phyloP scores from a whole-genome alignment of 1,284 basidiomycete genomes.

The Cutaneotrichosporon spelunceum region DNA sequence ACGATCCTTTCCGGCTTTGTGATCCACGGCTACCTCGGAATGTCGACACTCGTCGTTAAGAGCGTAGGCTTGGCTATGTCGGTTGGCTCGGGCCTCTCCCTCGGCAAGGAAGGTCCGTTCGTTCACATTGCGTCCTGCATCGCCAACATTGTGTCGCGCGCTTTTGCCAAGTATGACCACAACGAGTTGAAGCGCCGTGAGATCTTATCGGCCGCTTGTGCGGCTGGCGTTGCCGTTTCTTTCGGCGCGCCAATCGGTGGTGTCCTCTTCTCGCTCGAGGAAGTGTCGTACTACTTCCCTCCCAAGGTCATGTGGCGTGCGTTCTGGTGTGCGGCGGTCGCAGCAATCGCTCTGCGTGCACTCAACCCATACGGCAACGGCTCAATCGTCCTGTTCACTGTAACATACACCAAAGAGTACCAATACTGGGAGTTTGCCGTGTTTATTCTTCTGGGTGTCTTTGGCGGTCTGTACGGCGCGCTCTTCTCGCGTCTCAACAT shows the following conservation, averaged over 20 bases:
- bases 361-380: slow-evolving; percentile 81
- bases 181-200: slow-evolving; percentile 96
- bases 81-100: slow-evolving; percentile 81
- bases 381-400: slow-evolving; percentile 52
- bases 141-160: slow-evolving; percentile 88
- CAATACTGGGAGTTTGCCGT: slow-evolving; percentile 57
- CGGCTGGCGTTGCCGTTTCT: slow-evolving; percentile 59
- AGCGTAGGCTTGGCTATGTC: slow-evolving; percentile 81
- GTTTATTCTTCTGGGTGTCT: slow-evolving; percentile 79
- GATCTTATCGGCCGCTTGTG: slow-evolving; percentile 85
- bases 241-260: slow-evolving; percentile 92
- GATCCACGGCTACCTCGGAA: slow-evolving; percentile 94
- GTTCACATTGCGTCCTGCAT: slow-evolving; percentile 94
- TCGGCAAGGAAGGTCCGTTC: slow-evolving; percentile 93
- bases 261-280: slow-evolving; percentile 85
- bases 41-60: slow-evolving; percentile 86
- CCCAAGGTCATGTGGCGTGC: slow-evolving; percentile 89
- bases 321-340: slow-evolving; percentile 94
- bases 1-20: slow-evolving; percentile 95
- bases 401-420: slow-evolving; percentile 49
- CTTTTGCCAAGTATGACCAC: slow-evolving; percentile 81
- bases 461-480: slow-evolving; percentile 91
- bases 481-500: slow-evolving; percentile 83
- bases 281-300: slow-evolving; percentile 94
- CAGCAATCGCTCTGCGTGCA: slow-evolving; percentile 79